A percentile compares a stretch with the other conserved stretches of the same genome.
These are phyloP conservation scores for Aegle marmelos DNA, from an alignment of 345 rosid genomes.

Conservation along the genomic window DNA sequence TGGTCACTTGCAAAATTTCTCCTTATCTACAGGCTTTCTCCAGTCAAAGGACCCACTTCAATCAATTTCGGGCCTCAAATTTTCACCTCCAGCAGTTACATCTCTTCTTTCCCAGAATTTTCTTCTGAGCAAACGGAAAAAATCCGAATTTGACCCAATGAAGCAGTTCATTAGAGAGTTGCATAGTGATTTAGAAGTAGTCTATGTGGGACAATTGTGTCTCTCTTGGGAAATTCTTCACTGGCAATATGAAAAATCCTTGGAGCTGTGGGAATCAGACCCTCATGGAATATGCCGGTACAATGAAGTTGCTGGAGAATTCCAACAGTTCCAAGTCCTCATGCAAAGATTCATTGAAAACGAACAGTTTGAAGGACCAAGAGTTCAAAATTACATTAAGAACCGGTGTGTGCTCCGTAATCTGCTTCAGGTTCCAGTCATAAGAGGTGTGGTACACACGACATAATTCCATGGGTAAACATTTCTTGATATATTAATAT, in stretches of 20 bases:
- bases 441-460: slow-evolving; percentile 51
- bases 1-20: slow-evolving; percentile 5
- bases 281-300: slow-evolving; percentile 44
- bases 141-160: slow-evolving; percentile 48
- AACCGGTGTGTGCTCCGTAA: slow-evolving; percentile 67
- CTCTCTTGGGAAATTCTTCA: slow-evolving; percentile 97
- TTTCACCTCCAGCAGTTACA: slow-evolving; percentile 31
- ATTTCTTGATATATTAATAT: slow-evolving; percentile 10
- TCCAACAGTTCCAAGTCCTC: slow-evolving; percentile 89
- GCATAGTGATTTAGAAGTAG: slow-evolving; percentile 67
- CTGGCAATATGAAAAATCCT: slow-evolving; percentile 83
- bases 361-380: slow-evolving; percentile 77
- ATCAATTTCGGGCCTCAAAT: slow-evolving; percentile 38
- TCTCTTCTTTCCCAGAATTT: slow-evolving; percentile 51
- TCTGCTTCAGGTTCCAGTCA: slow-evolving; percentile 88
- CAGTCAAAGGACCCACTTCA: slow-evolving; percentile 61
- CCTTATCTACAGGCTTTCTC: slow-evolving; percentile 50
- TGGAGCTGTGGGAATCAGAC: slow-evolving; percentile 75
- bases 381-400: slow-evolving; percentile 68
- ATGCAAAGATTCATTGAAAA: slow-evolving; percentile 86
- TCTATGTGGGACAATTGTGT: slow-evolving; percentile 96
- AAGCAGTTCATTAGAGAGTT: slow-evolving; percentile 55
- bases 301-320: slow-evolving; percentile 86
- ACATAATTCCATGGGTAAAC: neutral
- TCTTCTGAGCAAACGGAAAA: slow-evolving; percentile 45